Conservation (phyloP, 2,329 filamentous ascomycete species). For the Scleromitrula shiraiana region DNA sequence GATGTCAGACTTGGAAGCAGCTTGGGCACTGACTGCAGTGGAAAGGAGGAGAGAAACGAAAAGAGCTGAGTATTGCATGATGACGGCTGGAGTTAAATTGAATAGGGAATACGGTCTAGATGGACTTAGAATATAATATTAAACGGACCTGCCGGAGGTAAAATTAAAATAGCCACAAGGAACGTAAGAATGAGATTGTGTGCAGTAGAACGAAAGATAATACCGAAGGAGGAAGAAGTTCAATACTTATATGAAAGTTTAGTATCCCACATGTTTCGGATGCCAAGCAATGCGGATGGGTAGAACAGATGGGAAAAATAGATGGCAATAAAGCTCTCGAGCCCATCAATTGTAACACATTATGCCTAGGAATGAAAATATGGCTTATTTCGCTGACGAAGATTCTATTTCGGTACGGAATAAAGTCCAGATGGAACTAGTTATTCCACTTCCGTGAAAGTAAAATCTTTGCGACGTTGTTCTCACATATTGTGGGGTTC, state of each 20-base stretch:
- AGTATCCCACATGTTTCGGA: background rate
- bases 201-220: background rate
- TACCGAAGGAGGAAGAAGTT: background rate
- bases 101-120: background rate
- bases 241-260: constrained; percentile 1
- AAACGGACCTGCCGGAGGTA: constrained; percentile 6
- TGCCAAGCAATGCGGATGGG: background rate
- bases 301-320: background rate
- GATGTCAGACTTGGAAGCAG: constrained; percentile 26
- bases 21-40: constrained; percentile 25
- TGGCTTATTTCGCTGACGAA: background rate
- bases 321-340: background rate
- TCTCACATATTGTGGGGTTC: background rate
- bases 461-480: too few species aligned
- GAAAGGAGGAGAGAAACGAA: constrained; percentile 20
- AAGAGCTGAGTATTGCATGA: constrained; percentile 18
- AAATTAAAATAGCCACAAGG: background rate
- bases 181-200: background rate
- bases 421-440: too few species aligned
- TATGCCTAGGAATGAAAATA: background rate
- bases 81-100: too few species aligned
- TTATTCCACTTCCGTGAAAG: too few species aligned
- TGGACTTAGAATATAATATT: background rate
- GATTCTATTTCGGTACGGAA: background rate
- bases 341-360: background rate